Percentiles rank a stretch among this genome's conserved stretches.
Conservation (phyloP, 257 asterid species). For the Solanum bulbocastanum region DNA sequence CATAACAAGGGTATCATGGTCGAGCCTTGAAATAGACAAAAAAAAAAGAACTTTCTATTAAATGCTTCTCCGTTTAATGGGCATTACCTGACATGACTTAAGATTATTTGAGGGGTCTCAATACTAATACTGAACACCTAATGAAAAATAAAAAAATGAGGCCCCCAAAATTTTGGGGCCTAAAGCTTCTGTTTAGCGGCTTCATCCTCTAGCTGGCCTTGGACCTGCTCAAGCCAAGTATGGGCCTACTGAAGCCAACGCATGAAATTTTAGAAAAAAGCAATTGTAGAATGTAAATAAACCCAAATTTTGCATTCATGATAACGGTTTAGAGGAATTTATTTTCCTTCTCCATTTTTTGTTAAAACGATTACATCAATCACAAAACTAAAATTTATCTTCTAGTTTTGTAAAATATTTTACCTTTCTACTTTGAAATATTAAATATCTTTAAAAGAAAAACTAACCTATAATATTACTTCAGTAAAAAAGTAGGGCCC, state of each 20-base stretch:
- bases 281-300: neutral
- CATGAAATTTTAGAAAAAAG: neutral
- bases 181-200: neutral
- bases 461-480: neutral
- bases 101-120: neutral
- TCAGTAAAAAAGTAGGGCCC: neutral
- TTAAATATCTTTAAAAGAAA: neutral
- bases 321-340: neutral
- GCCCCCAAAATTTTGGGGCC: neutral
- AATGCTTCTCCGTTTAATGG: neutral
- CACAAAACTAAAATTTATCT: neutral
- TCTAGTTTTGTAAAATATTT: neutral
- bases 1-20: neutral
- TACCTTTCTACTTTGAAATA: neutral
- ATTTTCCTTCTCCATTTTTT: neutral
- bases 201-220: neutral
- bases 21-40: neutral
- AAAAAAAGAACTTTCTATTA: neutral
- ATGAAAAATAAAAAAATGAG: neutral
- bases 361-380: neutral
- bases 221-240: neutral
- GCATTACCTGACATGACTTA: neutral
- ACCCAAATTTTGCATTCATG: neutral
- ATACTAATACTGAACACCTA: neutral
- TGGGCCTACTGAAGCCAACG: neutral